Base-by-base conservation (phyloP, 2,329 filamentous ascomycete genomes). In the Aspergillus terreus region DNA sequence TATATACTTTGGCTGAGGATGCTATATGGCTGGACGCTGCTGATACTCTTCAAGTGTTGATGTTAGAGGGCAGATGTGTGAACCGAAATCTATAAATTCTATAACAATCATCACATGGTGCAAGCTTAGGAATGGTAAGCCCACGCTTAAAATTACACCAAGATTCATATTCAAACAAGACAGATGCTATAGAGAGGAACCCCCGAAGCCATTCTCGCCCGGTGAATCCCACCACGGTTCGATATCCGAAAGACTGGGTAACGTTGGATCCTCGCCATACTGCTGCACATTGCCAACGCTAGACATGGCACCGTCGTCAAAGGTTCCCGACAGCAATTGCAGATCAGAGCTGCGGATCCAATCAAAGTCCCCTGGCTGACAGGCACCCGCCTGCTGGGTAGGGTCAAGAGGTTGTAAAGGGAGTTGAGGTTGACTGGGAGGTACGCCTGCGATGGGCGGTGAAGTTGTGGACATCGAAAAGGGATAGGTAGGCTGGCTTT, bases 181-280 rank as follows among this genome's bases (percentile, higher is more conserved):
- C 17, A 17, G 14, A 17, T 17, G 52, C 51, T 60, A 65, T 53
- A 60, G 38, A 32, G 51, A 58, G 19, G 57, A 36, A 5, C 55
- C 57, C 42, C 59, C 54, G 19, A 59, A 45, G 9, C 48, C 47
- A 44, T 56, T 55, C 17, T 47, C 58, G 36, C 53, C 52, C 0
- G 63, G 53, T 2, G 63, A 57, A 41, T 62, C 63, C 67, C 67
- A 69, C 67, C 67, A 70, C 1, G 62, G 56, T 36, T 67, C 66
- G 21, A 69, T 61, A 52, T 67, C 65, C 9, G 56, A 56, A 6
- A 61, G 42, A 51, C 38, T 58, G 6, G 61, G 61, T 15, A 63
- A 47, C 19, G 25, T 44, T 12, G 49, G 23, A 5, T 57, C 54
- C 3, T 55, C 55, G 10, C 43, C 47, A 43, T 50, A 58, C 19